A percentile compares a stretch with the other conserved stretches of the same genome.
Evolutionary conservation across 345 rosid species (phyloP).

Genomic region (Camelina sativa): DNA sequence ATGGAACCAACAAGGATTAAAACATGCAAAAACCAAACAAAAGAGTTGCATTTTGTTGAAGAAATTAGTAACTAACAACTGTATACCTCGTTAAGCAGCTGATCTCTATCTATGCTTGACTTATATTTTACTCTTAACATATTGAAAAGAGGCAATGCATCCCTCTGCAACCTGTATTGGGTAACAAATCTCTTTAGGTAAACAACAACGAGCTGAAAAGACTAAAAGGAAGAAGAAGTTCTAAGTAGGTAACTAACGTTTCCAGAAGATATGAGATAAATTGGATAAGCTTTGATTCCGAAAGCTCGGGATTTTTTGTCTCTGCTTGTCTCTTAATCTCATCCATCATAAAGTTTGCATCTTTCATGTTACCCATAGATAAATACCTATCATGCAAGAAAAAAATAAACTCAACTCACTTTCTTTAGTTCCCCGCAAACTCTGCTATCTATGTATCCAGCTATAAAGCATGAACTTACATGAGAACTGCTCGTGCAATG

Average conservation of each 20-base stretch:
- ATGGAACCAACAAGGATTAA: not conserved
- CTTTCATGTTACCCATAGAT: slow-evolving; percentile 81
- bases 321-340: slow-evolving; percentile 76
- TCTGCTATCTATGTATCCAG: not conserved
- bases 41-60: not conserved
- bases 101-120: slow-evolving; percentile 79
- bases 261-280: slow-evolving; percentile 65
- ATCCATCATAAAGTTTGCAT: slow-evolving; percentile 77
- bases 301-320: slow-evolving; percentile 56
- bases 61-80: not conserved
- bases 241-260: slow-evolving; percentile 56
- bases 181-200: slow-evolving; percentile 8
- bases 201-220: slow-evolving; percentile 20
- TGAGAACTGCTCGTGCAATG: slow-evolving; percentile 75
- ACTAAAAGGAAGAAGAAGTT: slow-evolving; percentile 21
- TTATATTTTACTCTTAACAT: slow-evolving; percentile 77
- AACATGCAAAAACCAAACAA: slow-evolving; percentile 6
- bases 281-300: slow-evolving; percentile 69
- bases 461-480: slow-evolving; percentile 53
- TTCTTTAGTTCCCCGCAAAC: slow-evolving; percentile 9
- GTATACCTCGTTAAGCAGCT: slow-evolving; percentile 78
- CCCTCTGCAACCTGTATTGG: slow-evolving; percentile 76
- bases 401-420: not conserved
- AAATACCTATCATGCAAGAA: slow-evolving; percentile 61
- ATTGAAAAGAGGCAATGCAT: slow-evolving; percentile 91